phyloP scores from a whole-genome alignment of 306 rosid genomes.

The Ceratonia siliqua region DNA sequence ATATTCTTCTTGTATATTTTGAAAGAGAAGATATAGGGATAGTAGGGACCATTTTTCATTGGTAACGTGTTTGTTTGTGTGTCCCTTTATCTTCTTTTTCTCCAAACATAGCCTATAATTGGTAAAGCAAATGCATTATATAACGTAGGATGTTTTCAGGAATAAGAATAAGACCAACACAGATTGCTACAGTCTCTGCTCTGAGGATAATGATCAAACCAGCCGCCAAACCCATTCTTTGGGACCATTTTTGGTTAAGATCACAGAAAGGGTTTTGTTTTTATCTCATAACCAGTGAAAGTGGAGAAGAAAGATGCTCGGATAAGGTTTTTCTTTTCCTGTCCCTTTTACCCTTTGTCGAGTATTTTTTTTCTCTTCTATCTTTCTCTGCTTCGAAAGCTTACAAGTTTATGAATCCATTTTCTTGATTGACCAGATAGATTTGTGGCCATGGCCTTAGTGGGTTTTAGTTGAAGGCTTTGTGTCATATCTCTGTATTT shows the following conservation, averaged over 20 bases:
- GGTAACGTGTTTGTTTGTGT: slow-evolving; percentile 10
- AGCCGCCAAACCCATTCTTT: slow-evolving; percentile 19
- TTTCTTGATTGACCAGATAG: neutral
- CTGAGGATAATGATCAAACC: slow-evolving; percentile 27
- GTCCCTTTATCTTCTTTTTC: neutral
- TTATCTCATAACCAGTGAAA: slow-evolving; percentile 29
- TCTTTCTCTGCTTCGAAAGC: neutral
- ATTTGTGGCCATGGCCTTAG: neutral
- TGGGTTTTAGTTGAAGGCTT: neutral
- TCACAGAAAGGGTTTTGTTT: slow-evolving; percentile 23
- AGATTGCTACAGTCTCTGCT: slow-evolving; percentile 1
- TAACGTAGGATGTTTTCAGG: slow-evolving; percentile 23
- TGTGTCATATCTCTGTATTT: slow-evolving; percentile 28
- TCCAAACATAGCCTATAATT: neutral
- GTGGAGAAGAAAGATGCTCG: slow-evolving; percentile 38
- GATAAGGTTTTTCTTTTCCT: slow-evolving; percentile 32
- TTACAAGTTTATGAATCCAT: slow-evolving; percentile 1
- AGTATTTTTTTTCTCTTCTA: slow-evolving; percentile 4
- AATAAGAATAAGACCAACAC: slow-evolving; percentile 29
- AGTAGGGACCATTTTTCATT: slow-evolving; percentile 29
- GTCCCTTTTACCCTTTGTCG: slow-evolving; percentile 23
- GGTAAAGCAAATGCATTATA: slow-evolving; percentile 30
- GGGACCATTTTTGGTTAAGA: slow-evolving; percentile 28
- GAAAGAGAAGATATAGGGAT: slow-evolving; percentile 30
- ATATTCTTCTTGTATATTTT: slow-evolving; percentile 36